phyloP scores from a whole-genome alignment of 257 asterid species.

The Nicotiana knightiana region DNA sequence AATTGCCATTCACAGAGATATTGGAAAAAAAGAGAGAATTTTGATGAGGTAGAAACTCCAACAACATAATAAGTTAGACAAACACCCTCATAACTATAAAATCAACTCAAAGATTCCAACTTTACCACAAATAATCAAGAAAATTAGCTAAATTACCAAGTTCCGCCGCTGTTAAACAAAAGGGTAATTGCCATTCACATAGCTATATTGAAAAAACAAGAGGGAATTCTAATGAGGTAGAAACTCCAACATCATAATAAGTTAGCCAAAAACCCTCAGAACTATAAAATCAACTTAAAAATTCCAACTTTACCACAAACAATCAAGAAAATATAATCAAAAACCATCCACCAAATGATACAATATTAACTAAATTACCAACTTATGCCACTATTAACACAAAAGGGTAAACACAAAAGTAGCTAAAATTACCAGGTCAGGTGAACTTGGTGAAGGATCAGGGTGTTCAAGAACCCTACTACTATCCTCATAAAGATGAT shows the following conservation, averaged over 20 bases:
- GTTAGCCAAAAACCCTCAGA: not conserved
- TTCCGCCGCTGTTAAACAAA: no score
- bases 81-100: no score
- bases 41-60: not conserved
- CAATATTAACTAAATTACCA: not conserved
- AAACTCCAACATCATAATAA: not conserved
- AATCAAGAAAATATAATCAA: not conserved
- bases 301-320: not conserved
- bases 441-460: constrained; percentile 66
- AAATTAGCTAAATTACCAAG: not conserved
- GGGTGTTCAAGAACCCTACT: constrained; percentile 28
- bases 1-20: not conserved
- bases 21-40: not conserved
- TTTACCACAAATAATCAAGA: not conserved
- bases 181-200: not conserved
- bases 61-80: not conserved
- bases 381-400: not conserved
- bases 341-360: no score
- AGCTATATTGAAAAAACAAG: not conserved
- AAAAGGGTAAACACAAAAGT: not conserved
- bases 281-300: no score
- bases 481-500: constrained; percentile 37
- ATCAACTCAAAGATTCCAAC: not conserved
- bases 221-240: not conserved
- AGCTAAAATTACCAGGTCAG: constrained; percentile 50